A percentile compares a stretch with the other conserved stretches of the same genome.
phyloP scores from a whole-genome alignment of 192 early-diverging fungal genomes.

The Coemansia biformis region DNA sequence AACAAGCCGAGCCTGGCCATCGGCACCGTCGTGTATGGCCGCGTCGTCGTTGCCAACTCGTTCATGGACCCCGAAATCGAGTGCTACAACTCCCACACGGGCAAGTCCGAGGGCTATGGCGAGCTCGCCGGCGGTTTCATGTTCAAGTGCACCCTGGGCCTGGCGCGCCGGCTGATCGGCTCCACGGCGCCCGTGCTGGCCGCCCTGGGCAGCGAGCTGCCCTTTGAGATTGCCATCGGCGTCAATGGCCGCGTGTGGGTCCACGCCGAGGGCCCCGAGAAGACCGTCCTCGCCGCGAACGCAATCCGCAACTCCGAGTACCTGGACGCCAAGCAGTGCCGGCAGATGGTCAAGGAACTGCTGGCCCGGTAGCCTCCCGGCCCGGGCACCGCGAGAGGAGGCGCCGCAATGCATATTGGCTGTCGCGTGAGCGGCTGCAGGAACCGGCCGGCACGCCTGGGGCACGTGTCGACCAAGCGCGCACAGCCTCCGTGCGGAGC shows the following conservation, averaged over 20 bases:
- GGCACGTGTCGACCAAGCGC: too few species aligned
- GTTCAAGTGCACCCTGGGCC: conserved; percentile 74
- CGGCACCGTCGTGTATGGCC: conserved; percentile 76
- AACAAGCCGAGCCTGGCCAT: conserved; percentile 80
- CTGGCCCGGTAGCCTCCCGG: conserved; percentile 19
- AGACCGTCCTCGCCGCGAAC: conserved; percentile 64
- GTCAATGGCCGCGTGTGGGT: conserved; percentile 96
- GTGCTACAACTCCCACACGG: conserved; percentile 76
- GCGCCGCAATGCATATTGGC: too few species aligned
- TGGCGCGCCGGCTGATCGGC: conserved; percentile 59
- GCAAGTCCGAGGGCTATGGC: conserved; percentile 85
- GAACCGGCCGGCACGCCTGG: too few species aligned
- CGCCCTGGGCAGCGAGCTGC: conserved; percentile 63
- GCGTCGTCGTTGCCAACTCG: conserved; percentile 79
- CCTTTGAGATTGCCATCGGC: conserved; percentile 87
- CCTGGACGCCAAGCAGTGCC: conserved; percentile 54
- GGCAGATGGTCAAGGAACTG: conserved; percentile 52
- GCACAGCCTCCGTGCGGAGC: too few species aligned
- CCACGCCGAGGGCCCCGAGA: conserved; percentile 56
- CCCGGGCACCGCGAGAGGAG: too few species aligned
- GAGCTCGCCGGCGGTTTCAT: conserved; percentile 78
- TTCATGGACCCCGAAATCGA: conserved; percentile 98
- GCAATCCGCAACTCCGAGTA: conserved; percentile 72
- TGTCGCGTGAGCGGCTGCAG: too few species aligned
- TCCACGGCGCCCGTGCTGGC: conserved; percentile 65